Evolutionary conservation across 2,329 filamentous ascomycete genomes (phyloP).

Genomic region (Blastomyces silverae): DNA sequence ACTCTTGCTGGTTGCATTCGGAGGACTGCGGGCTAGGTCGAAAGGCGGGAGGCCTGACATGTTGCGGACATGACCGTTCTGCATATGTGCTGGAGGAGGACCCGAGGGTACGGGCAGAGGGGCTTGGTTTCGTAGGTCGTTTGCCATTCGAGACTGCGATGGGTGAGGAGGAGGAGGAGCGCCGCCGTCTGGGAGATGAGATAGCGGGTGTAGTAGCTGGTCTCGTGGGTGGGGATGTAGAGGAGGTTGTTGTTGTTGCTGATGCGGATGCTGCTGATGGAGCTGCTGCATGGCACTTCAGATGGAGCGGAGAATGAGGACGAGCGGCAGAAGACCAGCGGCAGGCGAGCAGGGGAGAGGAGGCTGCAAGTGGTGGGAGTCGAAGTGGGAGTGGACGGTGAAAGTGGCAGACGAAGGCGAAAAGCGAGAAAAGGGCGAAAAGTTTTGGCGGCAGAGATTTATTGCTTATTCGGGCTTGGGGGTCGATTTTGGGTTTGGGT

Average conservation of each 20-base stretch:
- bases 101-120: conserved; percentile 37
- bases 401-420: conserved; percentile 8
- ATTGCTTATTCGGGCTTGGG: background rate
- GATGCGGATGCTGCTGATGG: conserved; percentile 14
- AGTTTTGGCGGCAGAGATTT: conserved; percentile 5
- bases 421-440: conserved; percentile 4
- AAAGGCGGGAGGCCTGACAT: conserved; percentile 32
- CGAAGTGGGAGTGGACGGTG: background rate
- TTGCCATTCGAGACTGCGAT: conserved; percentile 28
- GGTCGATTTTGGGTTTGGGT: too few relatives aligned
- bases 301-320: background rate
- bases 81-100: conserved; percentile 17
- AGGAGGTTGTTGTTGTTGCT: conserved; percentile 12
- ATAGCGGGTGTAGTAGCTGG: conserved; percentile 2
- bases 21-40: conserved; percentile 44
- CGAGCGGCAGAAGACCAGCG: conserved; percentile 12
- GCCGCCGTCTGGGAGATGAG: conserved; percentile 14
- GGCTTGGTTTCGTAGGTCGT: conserved; percentile 39
- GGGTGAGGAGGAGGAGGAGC: conserved; percentile 18
- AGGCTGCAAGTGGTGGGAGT: background rate
- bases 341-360: background rate
- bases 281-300: conserved; percentile 14
- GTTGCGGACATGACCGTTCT: conserved; percentile 41
- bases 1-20: conserved; percentile 41
- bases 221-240: conserved; percentile 6